Percentiles rank a stretch among this genome's conserved stretches.
These are phyloP conservation scores for Microcyclospora pomicola DNA, from an alignment of 2,329 filamentous ascomycete genomes.

Conservation along the genomic window DNA sequence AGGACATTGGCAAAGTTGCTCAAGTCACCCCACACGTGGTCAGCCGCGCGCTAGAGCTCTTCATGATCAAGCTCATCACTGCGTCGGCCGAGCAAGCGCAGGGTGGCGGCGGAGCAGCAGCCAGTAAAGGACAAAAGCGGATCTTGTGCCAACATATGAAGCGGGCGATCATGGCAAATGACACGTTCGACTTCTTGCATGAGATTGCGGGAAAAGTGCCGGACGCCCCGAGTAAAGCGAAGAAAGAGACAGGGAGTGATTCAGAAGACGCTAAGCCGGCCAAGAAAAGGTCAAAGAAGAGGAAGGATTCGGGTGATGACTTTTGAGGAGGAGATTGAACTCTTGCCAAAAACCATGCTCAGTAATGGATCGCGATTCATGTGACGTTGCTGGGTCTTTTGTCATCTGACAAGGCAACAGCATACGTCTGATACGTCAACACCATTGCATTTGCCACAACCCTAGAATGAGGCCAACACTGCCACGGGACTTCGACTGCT, in stretches of 20 bases:
- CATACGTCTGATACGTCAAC: too few relatives aligned
- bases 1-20: slow-evolving; percentile 95
- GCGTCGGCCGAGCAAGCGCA: slow-evolving; percentile 71
- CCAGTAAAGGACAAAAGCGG: slow-evolving; percentile 50
- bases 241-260: slow-evolving; percentile 20
- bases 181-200: slow-evolving; percentile 84
- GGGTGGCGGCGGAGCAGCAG: slow-evolving; percentile 27
- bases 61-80: slow-evolving; percentile 89
- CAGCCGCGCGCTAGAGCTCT: slow-evolving; percentile 75
- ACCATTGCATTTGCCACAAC: too few relatives aligned
- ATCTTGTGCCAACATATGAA: slow-evolving; percentile 87
- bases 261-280: slow-evolving; percentile 13
- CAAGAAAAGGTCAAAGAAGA: slow-evolving; percentile 13
- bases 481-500: too few relatives aligned
- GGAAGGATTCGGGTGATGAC: slow-evolving; percentile 18
- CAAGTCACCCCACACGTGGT: slow-evolving; percentile 95
- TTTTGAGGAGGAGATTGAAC: slow-evolving; percentile 5
- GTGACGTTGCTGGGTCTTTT: too few relatives aligned
- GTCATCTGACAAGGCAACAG: too few relatives aligned
- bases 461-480: too few relatives aligned
- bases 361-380: too few relatives aligned
- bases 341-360: too few relatives aligned
- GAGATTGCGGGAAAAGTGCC: slow-evolving; percentile 83
- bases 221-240: slow-evolving; percentile 41
- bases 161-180: slow-evolving; percentile 71